These are phyloP conservation scores for Coemansia sp. DNA, from an alignment of 192 early-diverging fungal genomes.

Conservation along the genomic window DNA sequence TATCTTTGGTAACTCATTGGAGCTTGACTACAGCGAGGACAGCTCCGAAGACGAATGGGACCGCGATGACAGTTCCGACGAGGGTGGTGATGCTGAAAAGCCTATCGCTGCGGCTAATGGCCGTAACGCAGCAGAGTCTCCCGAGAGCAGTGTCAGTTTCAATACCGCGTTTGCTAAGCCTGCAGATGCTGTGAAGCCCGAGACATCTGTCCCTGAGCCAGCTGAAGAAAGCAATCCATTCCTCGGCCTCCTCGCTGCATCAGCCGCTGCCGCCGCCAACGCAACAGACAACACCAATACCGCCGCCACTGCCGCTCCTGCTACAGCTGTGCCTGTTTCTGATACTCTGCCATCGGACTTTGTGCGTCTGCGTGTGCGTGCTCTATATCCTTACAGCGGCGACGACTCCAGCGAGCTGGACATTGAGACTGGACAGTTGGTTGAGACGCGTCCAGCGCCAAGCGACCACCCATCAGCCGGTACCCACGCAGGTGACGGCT, in stretches of 20 bases:
- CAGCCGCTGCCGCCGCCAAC: background rate
- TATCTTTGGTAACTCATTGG: slow-evolving; percentile 27
- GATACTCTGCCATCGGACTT: background rate
- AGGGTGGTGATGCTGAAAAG: slow-evolving; percentile 10
- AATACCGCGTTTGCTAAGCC: slow-evolving; percentile 49
- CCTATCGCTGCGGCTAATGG: background rate
- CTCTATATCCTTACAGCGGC: slow-evolving; percentile 38
- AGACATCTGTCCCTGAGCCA: background rate
- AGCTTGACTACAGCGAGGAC: slow-evolving; percentile 24
- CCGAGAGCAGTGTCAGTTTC: slow-evolving; percentile 37
- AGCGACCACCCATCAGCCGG: background rate
- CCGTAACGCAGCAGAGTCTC: slow-evolving; percentile 6
- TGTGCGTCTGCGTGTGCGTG: slow-evolving; percentile 29
- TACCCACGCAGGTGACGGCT: slow-evolving; percentile 34
- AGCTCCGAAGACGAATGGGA: slow-evolving; percentile 48
- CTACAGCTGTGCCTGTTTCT: background rate
- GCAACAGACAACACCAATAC: background rate
- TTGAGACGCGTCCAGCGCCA: slow-evolving; percentile 33
- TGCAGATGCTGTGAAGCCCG: background rate
- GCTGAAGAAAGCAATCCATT: slow-evolving; percentile 46
- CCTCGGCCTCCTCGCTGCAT: slow-evolving; percentile 20
- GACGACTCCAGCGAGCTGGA: slow-evolving; percentile 18
- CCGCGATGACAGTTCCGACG: slow-evolving; percentile 47
- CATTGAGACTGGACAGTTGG: slow-evolving; percentile 33
- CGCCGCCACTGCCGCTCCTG: background rate